phyloP scores from a whole-genome alignment of 352 stramenopile genomes.

The Phytophthora podocarpi region DNA sequence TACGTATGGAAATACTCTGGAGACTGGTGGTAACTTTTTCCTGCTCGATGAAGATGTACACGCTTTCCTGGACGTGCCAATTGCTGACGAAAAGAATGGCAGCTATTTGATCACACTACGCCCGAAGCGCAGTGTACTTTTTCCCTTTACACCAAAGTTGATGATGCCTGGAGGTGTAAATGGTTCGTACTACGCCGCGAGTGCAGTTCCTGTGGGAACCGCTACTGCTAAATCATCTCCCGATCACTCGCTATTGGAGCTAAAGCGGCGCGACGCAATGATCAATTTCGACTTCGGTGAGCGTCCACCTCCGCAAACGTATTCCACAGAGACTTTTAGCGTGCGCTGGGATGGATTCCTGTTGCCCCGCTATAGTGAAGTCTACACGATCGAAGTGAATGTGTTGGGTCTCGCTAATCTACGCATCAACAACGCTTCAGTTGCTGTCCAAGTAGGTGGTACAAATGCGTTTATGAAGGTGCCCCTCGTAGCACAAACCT shows the following conservation, averaged over 20 bases:
- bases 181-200: constrained; percentile 48
- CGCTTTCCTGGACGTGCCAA: constrained; percentile 25
- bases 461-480: constrained; percentile 18
- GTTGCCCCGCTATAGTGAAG: constrained; percentile 50
- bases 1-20: constrained; percentile 50
- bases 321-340: constrained; percentile 60
- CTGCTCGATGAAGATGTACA: constrained; percentile 33
- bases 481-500: constrained; percentile 36
- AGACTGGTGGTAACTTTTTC: constrained; percentile 58
- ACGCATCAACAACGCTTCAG: constrained; percentile 23
- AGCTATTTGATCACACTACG: constrained; percentile 48
- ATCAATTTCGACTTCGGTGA: constrained; percentile 63
- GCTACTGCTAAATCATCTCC: constrained; percentile 23
- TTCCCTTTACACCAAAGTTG: constrained; percentile 54
- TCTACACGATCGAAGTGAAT: constrained; percentile 58
- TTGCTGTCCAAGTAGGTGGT: constrained; percentile 1
- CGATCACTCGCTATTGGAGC: constrained; percentile 13
- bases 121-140: constrained; percentile 22
- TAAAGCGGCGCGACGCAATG: constrained; percentile 38
- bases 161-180: constrained; percentile 64
- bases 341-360: constrained; percentile 62
- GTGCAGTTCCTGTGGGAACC: constrained; percentile 29
- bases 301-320: constrained; percentile 30
- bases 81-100: constrained; percentile 42
- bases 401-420: constrained; percentile 43